Conservation (phyloP, 2,329 filamentous ascomycete species). For the Exutisphaerella laricina region DNA sequence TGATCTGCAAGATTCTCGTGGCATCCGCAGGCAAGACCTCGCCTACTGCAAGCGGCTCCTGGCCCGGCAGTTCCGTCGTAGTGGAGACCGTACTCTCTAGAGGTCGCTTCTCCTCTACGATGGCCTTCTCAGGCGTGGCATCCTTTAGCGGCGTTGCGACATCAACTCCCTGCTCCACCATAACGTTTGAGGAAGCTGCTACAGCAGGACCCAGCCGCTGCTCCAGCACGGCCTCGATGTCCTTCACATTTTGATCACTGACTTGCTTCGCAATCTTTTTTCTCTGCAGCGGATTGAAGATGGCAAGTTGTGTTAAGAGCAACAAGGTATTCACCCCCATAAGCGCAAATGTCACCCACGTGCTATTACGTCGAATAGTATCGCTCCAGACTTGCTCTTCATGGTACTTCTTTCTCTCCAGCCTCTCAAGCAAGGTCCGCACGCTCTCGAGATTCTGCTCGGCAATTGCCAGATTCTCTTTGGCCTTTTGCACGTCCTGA, state of each 20-base stretch:
- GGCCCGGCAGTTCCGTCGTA: conserved; percentile 6
- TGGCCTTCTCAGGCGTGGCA: conserved; percentile 15
- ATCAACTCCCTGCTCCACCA: conserved; percentile 21
- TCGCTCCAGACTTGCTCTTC: conserved; percentile 99
- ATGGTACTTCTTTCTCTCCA: conserved; percentile 87
- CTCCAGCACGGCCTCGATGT: conserved; percentile 64
- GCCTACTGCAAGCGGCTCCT: conserved; percentile 16
- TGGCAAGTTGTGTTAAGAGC: conserved; percentile 64
- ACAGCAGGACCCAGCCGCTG: conserved; percentile 52
- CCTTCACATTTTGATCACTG: too few relatives aligned
- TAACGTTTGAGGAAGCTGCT: conserved; percentile 9
- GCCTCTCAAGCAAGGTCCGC: conserved; percentile 66
- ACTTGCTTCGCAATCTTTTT: too few relatives aligned
- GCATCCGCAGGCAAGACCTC: conserved; percentile 23
- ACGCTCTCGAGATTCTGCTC: conserved; percentile 77
- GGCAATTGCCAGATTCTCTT: conserved; percentile 64
- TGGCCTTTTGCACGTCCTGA: conserved; percentile 67
- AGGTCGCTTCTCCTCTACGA: conserved; percentile 2
- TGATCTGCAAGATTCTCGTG: conserved; percentile 9
- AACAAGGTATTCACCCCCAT: conserved; percentile 95
- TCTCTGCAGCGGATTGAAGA: conserved; percentile 85
- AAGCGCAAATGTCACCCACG: conserved; percentile 96
- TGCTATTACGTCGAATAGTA: conserved; percentile 90
- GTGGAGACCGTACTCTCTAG: not conserved
- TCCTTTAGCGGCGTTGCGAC: conserved; percentile 19